Conservation (phyloP, 352 stramenopile genomes). For the Phytophthora vignae region DNA sequence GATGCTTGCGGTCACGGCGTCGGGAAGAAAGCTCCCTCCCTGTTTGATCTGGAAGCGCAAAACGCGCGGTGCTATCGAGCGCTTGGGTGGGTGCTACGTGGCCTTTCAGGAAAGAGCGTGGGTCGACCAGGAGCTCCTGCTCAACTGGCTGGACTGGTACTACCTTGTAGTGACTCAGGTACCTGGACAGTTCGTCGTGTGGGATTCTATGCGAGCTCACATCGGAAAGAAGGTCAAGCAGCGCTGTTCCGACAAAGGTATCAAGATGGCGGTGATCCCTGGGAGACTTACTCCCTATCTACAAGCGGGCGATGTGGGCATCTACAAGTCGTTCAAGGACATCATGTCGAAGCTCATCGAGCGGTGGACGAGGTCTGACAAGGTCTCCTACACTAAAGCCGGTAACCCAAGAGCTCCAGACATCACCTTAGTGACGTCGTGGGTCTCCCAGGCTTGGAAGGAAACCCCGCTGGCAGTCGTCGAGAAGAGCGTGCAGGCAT, state of each 20-base stretch:
- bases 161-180: conserved; percentile 4
- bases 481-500: conserved; percentile 8
- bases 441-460: conserved; percentile 15
- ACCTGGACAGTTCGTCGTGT: conserved; percentile 13
- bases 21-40: neutral
- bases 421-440: conserved; percentile 11
- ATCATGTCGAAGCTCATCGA: conserved; percentile 19
- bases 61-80: conserved; percentile 3
- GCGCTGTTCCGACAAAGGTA: neutral
- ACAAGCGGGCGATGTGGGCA: conserved; percentile 5
- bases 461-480: conserved; percentile 15
- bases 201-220: conserved; percentile 29
- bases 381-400: conserved; percentile 7
- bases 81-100: conserved; percentile 15
- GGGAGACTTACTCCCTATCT: conserved; percentile 24
- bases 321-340: conserved; percentile 32
- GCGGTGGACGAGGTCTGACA: conserved; percentile 7
- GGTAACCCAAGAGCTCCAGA: conserved; percentile 10
- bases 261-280: conserved; percentile 20
- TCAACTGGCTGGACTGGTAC: conserved; percentile 16
- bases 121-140: conserved; percentile 15
- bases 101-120: conserved; percentile 11
- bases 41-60: neutral
- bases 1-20: neutral
- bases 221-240: conserved; percentile 17